Evolutionary conservation across 371 early-diverging fungal species (phyloP).

Genomic region (Mucor velutinosus): DNA sequence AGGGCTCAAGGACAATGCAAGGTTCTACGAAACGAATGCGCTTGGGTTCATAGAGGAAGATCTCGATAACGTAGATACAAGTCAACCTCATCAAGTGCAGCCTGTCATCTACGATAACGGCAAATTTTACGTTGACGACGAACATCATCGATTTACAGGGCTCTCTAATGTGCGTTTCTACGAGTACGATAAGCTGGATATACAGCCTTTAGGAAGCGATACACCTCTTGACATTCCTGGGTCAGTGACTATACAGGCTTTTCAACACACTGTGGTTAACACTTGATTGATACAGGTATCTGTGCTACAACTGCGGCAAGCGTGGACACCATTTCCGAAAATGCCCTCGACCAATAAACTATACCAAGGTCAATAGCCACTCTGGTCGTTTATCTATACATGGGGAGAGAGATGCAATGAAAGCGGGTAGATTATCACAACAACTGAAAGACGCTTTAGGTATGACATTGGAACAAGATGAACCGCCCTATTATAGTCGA

Average conservation of each 20-base stretch:
- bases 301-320: background rate
- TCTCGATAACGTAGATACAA: background rate
- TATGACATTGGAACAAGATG: background rate
- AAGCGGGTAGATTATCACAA: slow-evolving; percentile 20
- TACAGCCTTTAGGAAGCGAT: background rate
- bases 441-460: slow-evolving; percentile 19
- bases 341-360: background rate
- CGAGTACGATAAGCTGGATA: background rate
- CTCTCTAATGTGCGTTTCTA: background rate
- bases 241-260: background rate
- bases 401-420: background rate
- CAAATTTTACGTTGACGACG: slow-evolving; percentile 25
- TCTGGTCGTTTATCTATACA: background rate
- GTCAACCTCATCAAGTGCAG: background rate
- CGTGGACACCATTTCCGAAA: background rate
- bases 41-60: slow-evolving; percentile 8
- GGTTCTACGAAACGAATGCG: slow-evolving; percentile 20
- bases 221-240: background rate
- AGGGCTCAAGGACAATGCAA: slow-evolving; percentile 6
- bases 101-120: slow-evolving; percentile 28
- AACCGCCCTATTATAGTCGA: slow-evolving; percentile 23
- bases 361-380: background rate
- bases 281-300: background rate
- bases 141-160: background rate
- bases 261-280: background rate